A percentile compares a stretch with the other conserved stretches of the same genome.
phyloP scores from a whole-genome alignment of 352 stramenopile species.

The Phytopythium chamaehyphon region DNA sequence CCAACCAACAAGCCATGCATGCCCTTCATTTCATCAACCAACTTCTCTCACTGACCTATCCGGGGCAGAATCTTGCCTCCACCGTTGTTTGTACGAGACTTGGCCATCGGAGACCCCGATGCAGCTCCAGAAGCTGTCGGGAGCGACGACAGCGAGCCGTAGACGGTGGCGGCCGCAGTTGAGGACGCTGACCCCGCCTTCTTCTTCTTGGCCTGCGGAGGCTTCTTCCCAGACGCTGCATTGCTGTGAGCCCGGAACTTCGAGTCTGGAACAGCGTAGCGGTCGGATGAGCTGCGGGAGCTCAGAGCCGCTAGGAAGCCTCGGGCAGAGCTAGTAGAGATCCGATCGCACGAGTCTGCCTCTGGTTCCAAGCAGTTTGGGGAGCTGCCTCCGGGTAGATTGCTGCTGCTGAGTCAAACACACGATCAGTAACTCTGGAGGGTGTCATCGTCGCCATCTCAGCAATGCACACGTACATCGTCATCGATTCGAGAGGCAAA shows the following conservation, averaged over 20 bases:
- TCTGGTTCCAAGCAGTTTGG: neutral
- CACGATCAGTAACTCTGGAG: constrained; percentile 4
- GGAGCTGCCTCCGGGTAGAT: neutral
- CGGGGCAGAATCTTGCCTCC: constrained; percentile 5
- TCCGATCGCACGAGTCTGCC: constrained; percentile 1
- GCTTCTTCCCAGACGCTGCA: constrained; percentile 5
- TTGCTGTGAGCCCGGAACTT: constrained; percentile 14
- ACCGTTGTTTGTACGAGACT: constrained; percentile 4
- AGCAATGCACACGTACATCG: constrained; percentile 25
- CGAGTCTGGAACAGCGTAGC: constrained; percentile 10
- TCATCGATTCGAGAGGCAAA: constrained; percentile 48
- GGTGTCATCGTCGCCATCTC: neutral
- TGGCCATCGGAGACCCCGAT: constrained; percentile 22
- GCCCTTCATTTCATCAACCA: no score
- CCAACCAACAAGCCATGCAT: neutral
- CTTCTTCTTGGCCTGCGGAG: constrained; percentile 22
- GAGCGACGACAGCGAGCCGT: constrained; percentile 8
- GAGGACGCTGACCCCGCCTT: constrained; percentile 6
- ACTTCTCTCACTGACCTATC: neutral
- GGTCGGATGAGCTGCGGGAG: constrained; percentile 20
- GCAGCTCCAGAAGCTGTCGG: constrained; percentile 8
- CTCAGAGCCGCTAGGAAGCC: constrained; percentile 22
- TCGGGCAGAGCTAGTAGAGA: neutral
- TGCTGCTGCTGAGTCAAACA: constrained; percentile 11
- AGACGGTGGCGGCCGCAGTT: constrained; percentile 7